phyloP scores from a whole-genome alignment of 2,329 filamentous ascomycete genomes.

The Cercospora zeina region DNA sequence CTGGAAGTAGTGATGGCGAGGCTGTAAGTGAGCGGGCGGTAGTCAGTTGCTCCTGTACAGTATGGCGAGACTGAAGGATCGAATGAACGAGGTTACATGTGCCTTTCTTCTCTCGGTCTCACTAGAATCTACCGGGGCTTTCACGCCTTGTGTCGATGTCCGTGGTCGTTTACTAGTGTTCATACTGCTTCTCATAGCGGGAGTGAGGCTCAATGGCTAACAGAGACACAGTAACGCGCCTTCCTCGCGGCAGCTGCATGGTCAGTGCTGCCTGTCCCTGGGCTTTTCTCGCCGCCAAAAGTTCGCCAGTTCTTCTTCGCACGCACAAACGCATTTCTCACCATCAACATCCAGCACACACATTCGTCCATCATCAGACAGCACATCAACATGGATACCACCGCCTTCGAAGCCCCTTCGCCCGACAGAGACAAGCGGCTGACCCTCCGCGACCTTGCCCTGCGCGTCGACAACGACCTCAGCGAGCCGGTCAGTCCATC shows the following conservation, averaged over 20 bases:
- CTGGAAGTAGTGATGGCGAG: constrained; percentile 7
- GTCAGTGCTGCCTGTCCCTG: constrained; percentile 6
- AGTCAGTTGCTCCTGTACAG: constrained; percentile 10
- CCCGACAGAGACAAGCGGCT: background rate
- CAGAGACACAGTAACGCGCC: background rate
- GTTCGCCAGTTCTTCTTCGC: background rate
- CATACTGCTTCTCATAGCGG: background rate
- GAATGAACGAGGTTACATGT: background rate
- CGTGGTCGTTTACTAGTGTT: background rate
- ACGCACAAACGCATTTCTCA: background rate
- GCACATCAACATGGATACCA: background rate
- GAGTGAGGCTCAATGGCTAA: background rate
- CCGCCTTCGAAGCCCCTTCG: background rate
- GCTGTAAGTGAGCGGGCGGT: background rate
- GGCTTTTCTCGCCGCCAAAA: background rate
- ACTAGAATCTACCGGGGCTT: background rate
- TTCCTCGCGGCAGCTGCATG: background rate
- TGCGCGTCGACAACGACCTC: constrained; percentile 7
- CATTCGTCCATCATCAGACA: background rate
- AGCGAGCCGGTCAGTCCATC: constrained; percentile 13
- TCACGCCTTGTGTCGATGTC: background rate
- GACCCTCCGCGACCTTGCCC: background rate
- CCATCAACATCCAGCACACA: background rate
- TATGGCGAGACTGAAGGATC: background rate
- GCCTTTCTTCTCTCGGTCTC: background rate